Evolutionary conservation across 768 basidiomycete species (phyloP), one percentile per base, ranked within the genome.

Genomic region (Tephrocybe sp.): DNA sequence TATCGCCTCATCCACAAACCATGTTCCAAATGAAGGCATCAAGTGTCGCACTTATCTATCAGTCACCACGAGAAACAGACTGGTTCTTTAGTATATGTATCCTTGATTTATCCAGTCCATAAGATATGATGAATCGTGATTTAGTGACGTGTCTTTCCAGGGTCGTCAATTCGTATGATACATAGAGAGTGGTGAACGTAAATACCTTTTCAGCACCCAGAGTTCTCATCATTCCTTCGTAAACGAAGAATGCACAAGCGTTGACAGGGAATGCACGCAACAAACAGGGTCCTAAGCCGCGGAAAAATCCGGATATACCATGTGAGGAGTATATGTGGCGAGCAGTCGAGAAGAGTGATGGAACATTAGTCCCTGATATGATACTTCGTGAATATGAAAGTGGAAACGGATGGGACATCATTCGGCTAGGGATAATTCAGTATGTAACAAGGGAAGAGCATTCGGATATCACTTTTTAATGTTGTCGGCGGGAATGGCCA

Each of bases 241-340:
- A 91, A 2, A 89, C 88, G 57, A 86, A 87, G 41, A 86, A 73
- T 0, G 88, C 89, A 41, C 80, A 84, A 1, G 88, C 87, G 62
- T 91, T 91, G 1, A 82, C 78, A 12, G 89, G 89, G 66, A 90
- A 86, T 16, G 89, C 86, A 52, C 88, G 74, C 51, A 90, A 65
- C 21, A 88, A 68, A 48, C 79, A 80, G 27, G 87, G 86, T 10
- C 76, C 78, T 22, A 88, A 68, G 1, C 88, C 89, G 55, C 86
- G 76, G 65, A 75, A 80, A 59, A 80, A 85, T 25, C 84, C 83
- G 34, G 68, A 53, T 33, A 74, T 47, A 6, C 84, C 85, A 42
- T 82, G 75, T 21, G 69, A 69, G 25, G 66, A 52, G 59, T 79
- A 75, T 31, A 87, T 85, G 34, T 75, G 70, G 41, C 75, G 68